Conservation (phyloP, 2,329 filamentous ascomycete genomes). For the Myriosclerotinia curreyana region DNA sequence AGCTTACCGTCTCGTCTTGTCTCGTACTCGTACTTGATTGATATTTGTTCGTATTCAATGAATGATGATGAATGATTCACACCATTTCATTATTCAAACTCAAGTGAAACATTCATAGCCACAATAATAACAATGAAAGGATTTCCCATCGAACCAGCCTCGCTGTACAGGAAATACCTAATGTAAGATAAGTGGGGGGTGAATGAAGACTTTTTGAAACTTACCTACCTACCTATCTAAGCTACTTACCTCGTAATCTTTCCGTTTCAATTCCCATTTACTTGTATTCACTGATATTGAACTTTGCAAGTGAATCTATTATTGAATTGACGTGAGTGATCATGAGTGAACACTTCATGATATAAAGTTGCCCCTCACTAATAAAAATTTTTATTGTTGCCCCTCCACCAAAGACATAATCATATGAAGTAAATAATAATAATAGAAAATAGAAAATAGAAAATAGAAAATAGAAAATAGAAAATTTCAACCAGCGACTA, state of each 20-base stretch:
- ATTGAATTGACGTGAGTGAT: constrained; percentile 8
- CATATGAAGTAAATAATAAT: too few relatives aligned
- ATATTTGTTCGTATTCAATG: neutral
- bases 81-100: neutral
- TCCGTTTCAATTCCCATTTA: neutral
- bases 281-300: constrained; percentile 8
- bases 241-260: too few relatives aligned
- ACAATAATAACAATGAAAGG: neutral
- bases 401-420: constrained; percentile 15
- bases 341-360: constrained; percentile 10
- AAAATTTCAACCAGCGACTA: too few relatives aligned
- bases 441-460: too few relatives aligned
- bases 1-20: neutral
- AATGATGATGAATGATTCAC: neutral
- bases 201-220: neutral
- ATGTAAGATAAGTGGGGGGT: constrained; percentile 11
- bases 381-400: neutral
- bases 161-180: constrained; percentile 7
- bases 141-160: neutral
- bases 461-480: too few relatives aligned
- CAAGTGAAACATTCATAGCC: neutral
- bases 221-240: neutral
- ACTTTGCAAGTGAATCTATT: constrained; percentile 12
- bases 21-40: neutral
- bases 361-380: constrained; percentile 15